A percentile compares a stretch with the other conserved stretches of the same genome.
These are phyloP conservation scores for Hypoxylon perforatum DNA, from an alignment of 495 filamentous ascomycete species.

Conservation along the genomic window DNA sequence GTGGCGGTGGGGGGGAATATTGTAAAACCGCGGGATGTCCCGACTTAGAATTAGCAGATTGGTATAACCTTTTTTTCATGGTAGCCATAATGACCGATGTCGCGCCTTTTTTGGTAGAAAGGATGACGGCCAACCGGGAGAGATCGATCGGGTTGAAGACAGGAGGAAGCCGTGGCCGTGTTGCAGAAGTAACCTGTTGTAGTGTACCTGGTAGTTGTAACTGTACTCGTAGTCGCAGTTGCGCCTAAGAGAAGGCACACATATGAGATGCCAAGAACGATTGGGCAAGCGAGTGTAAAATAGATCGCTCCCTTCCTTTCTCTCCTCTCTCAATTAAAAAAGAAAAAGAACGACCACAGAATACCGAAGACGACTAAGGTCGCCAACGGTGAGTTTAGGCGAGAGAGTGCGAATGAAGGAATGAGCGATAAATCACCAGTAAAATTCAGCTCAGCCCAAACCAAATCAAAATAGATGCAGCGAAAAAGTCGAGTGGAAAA, in stretches of 20 bases:
- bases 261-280: conserved; percentile 19
- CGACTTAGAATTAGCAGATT: conserved; percentile 34
- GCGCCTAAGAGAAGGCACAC: conserved; percentile 5
- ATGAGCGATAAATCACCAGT: conserved; percentile 21
- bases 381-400: conserved; percentile 16
- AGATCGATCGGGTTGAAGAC: neutral
- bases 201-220: neutral
- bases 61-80: conserved; percentile 48
- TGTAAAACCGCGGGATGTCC: conserved; percentile 37
- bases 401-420: conserved; percentile 3
- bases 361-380: conserved; percentile 10
- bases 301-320: neutral
- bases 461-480: neutral
- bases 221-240: neutral
- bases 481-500: neutral
- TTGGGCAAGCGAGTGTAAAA: conserved; percentile 6
- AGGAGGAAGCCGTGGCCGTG: neutral
- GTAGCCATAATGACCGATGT: conserved; percentile 39
- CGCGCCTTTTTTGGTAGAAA: conserved; percentile 25
- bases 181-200: neutral
- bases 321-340: neutral
- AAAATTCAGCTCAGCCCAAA: conserved; percentile 15
- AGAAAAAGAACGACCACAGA: conserved; percentile 1
- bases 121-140: conserved; percentile 37
- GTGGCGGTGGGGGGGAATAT: conserved; percentile 34